Conservation (phyloP, 305 asterid species). For the Plantago coronopus region DNA sequence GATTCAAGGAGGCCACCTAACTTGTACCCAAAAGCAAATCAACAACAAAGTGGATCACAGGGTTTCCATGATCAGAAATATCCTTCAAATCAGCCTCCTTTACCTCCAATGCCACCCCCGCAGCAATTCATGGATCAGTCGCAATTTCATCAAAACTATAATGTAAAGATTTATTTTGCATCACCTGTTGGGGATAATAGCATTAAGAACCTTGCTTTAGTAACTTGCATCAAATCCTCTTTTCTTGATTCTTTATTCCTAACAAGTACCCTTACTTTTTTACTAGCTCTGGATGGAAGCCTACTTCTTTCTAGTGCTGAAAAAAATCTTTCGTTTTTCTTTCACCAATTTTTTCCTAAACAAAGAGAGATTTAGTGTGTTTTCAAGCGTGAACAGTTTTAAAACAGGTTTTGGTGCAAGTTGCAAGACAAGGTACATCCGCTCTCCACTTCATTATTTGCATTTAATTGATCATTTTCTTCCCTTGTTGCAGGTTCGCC, state of each 20-base stretch:
- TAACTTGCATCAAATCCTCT: background rate
- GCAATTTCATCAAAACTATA: slow-evolving; percentile 50
- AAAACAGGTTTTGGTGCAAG: background rate
- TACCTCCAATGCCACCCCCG: slow-evolving; percentile 81
- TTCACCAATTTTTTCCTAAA: background rate
- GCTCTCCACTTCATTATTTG: background rate
- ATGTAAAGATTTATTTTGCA: slow-evolving; percentile 30
- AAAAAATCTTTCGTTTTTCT: too few relatives aligned
- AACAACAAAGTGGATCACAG: slow-evolving; percentile 47
- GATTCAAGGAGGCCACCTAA: slow-evolving; percentile 59
- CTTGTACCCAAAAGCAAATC: slow-evolving; percentile 40
- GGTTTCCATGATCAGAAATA: slow-evolving; percentile 65
- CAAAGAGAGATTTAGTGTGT: background rate
- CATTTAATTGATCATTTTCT: slow-evolving; percentile 22
- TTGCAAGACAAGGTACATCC: background rate
- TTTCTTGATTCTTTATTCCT: too few relatives aligned
- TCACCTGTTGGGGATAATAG: background rate
- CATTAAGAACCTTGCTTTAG: too few relatives aligned
- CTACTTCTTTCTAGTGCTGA: too few relatives aligned
- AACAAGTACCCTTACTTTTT: background rate
- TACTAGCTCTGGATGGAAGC: too few relatives aligned
- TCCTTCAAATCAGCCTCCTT: slow-evolving; percentile 62
- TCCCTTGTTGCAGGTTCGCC: slow-evolving; percentile 51
- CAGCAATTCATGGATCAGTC: slow-evolving; percentile 59
- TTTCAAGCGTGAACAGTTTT: too few relatives aligned